Evolutionary conservation across 345 rosid genomes (phyloP).

Genomic region (Linum usitatissimum): DNA sequence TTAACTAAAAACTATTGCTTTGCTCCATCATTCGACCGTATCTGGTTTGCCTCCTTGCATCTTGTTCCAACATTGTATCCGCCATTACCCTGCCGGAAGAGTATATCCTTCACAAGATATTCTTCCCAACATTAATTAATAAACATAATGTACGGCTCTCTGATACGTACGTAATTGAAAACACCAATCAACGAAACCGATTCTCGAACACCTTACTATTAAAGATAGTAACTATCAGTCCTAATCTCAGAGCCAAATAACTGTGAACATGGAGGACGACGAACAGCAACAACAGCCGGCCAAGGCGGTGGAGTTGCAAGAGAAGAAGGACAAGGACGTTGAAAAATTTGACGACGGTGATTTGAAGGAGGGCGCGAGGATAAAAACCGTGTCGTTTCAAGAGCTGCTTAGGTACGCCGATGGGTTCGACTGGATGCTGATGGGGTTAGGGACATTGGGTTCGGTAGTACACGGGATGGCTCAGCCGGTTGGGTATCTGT

Average conservation of each 20-base stretch:
- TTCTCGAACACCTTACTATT: too few species aligned
- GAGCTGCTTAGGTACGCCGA: constrained; percentile 49
- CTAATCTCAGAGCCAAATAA: background rate
- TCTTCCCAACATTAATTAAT: too few species aligned
- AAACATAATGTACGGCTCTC: too few species aligned
- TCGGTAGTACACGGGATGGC: constrained; percentile 53
- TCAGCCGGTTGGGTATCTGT: constrained; percentile 42
- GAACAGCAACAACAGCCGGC: background rate
- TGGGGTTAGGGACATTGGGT: constrained; percentile 47
- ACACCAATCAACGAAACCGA: too few species aligned
- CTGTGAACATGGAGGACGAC: background rate
- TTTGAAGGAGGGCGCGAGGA: constrained; percentile 4
- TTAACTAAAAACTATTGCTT: too few species aligned
- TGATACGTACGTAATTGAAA: too few species aligned
- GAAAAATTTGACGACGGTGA: background rate
- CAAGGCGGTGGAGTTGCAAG: background rate
- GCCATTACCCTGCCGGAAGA: too few species aligned
- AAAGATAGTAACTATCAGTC: too few species aligned
- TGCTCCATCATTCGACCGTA: too few species aligned
- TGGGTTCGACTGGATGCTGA: constrained; percentile 37
- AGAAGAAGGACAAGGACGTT: background rate
- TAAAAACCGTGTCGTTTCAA: constrained; percentile 21
- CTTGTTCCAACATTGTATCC: too few species aligned
- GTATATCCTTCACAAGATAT: too few species aligned
- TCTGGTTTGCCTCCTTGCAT: too few species aligned